Percentiles rank a stretch among this genome's conserved stretches.
These are phyloP conservation scores for Cenchrus americanus DNA, from an alignment of 176 grass and related monocot species.

Conservation along the genomic window DNA sequence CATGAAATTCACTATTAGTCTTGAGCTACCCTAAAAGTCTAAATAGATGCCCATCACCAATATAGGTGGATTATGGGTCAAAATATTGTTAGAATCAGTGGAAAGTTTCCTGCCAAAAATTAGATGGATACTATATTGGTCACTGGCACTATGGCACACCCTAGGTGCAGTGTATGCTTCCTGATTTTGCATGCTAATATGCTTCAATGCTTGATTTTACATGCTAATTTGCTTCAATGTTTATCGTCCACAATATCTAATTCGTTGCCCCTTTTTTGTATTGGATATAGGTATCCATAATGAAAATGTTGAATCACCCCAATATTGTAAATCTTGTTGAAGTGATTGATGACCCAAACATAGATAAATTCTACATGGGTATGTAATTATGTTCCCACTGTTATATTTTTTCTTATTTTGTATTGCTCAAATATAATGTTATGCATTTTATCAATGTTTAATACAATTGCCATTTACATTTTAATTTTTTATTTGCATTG, in stretches of 20 bases:
- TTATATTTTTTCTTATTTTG: constrained; percentile 8
- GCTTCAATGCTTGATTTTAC: too few species aligned
- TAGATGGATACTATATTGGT: neutral
- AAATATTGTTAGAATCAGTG: neutral
- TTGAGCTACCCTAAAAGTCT: neutral
- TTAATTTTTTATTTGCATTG: neutral
- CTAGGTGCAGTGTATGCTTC: too few species aligned
- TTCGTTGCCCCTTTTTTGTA: neutral
- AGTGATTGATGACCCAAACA: constrained; percentile 83
- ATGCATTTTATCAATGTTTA: neutral
- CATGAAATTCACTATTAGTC: neutral
- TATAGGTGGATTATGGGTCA: neutral
- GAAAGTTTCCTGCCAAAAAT: neutral
- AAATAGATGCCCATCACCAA: constrained; percentile 10
- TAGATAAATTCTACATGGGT: constrained; percentile 94
- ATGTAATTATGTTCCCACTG: constrained; percentile 10
- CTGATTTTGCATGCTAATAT: too few species aligned
- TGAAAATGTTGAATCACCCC: constrained; percentile 94
- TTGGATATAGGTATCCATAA: constrained; percentile 68
- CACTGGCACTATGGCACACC: neutral
- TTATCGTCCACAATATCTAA: neutral
- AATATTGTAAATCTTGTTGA: constrained; percentile 97
- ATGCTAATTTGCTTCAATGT: constrained; percentile 1
- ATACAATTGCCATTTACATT: constrained; percentile 4
- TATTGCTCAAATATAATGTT: constrained; percentile 13